These are phyloP conservation scores for Ceratobasidium theobromae DNA, from an alignment of 1,284 basidiomycete species.

Conservation along the genomic window DNA sequence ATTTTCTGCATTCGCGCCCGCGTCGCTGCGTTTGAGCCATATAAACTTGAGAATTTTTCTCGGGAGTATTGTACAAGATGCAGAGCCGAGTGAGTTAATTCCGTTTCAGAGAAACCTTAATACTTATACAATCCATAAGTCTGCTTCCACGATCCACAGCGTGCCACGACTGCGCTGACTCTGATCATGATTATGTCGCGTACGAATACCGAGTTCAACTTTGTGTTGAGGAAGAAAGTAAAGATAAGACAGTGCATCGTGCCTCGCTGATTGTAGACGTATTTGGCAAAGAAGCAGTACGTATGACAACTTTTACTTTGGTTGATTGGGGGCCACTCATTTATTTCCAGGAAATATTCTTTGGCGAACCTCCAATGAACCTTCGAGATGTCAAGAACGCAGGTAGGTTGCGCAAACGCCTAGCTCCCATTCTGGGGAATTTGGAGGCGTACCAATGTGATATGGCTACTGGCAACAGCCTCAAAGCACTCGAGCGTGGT, in stretches of 20 bases:
- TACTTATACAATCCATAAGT: background rate
- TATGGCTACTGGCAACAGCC: slow-evolving; percentile 4
- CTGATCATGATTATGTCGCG: background rate
- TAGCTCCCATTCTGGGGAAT: slow-evolving; percentile 14
- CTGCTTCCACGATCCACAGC: background rate
- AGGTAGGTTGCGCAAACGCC: background rate
- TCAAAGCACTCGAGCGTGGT: background rate
- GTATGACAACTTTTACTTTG: background rate
- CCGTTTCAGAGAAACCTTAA: background rate
- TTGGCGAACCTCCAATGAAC: background rate
- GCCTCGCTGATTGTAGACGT: slow-evolving; percentile 12
- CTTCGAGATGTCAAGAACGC: background rate
- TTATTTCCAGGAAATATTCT: slow-evolving; percentile 8
- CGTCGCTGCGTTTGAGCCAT: slow-evolving; percentile 18
- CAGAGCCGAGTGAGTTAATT: background rate
- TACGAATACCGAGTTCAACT: slow-evolving; percentile 22
- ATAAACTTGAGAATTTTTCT: slow-evolving; percentile 5
- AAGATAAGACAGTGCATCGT: background rate
- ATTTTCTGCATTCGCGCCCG: slow-evolving; percentile 15
- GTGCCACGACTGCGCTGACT: slow-evolving; percentile 7
- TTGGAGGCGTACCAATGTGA: slow-evolving; percentile 7
- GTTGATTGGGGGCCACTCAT: background rate
- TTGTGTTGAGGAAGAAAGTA: slow-evolving; percentile 18
- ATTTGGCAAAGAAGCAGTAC: slow-evolving; percentile 18
- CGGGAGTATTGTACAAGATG: slow-evolving; percentile 2